phyloP scores from a whole-genome alignment of 2,329 filamentous ascomycete species.

The Fulvia fulva region DNA sequence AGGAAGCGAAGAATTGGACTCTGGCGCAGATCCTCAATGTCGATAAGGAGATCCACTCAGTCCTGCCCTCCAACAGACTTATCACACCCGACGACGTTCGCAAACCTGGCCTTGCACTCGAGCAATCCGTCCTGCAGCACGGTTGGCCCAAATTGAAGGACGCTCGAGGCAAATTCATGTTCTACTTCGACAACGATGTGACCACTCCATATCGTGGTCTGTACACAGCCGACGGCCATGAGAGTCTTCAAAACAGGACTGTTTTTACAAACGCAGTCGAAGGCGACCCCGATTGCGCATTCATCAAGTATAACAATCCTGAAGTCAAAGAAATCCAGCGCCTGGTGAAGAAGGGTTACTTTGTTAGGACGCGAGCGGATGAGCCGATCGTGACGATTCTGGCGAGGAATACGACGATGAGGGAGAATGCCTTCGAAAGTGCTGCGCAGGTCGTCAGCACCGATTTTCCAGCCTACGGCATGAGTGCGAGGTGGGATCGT shows the following conservation, averaged over 20 bases:
- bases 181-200: constrained; percentile 49
- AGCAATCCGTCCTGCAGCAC: constrained; percentile 43
- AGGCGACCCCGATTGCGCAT: constrained; percentile 45
- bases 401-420: constrained; percentile 40
- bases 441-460: constrained; percentile 51
- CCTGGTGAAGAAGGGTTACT: constrained; percentile 46
- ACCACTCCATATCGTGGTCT: constrained; percentile 32
- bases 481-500: constrained; percentile 46
- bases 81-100: constrained; percentile 49
- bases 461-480: constrained; percentile 47
- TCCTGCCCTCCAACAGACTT: constrained; percentile 40
- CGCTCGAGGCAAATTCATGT: constrained; percentile 46
- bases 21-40: constrained; percentile 41
- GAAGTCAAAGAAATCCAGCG: constrained; percentile 41
- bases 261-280: constrained; percentile 49
- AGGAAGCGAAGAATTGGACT: constrained; percentile 44
- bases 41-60: constrained; percentile 46
- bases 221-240: constrained; percentile 37
- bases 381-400: constrained; percentile 45
- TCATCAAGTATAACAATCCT: constrained; percentile 50
- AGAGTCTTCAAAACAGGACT: constrained; percentile 42
- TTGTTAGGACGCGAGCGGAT: constrained; percentile 49
- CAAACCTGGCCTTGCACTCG: constrained; percentile 40
- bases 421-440: constrained; percentile 43
- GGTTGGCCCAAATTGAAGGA: constrained; percentile 49